phyloP scores from a whole-genome alignment of 2,329 filamentous ascomycete species.

The Xylariaceae sp. region DNA sequence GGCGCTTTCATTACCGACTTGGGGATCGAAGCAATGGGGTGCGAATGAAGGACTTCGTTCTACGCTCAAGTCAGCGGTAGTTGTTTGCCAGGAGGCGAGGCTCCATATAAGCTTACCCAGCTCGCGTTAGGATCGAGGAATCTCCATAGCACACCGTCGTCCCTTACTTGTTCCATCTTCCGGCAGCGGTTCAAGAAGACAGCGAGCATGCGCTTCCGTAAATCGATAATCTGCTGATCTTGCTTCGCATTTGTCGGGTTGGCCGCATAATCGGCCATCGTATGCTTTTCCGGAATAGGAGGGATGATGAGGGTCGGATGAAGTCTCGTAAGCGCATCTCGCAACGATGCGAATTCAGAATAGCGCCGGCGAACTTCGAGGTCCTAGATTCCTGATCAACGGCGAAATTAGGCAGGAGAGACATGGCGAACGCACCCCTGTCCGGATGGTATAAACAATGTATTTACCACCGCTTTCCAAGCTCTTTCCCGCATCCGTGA shows the following conservation, averaged over 20 bases:
- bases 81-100: constrained; percentile 19
- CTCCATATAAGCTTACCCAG: constrained; percentile 60
- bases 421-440: constrained; percentile 56
- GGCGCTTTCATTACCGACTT: constrained; percentile 93
- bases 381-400: constrained; percentile 50
- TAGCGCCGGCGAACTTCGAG: constrained; percentile 91
- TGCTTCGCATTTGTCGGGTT: constrained; percentile 98
- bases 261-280: constrained; percentile 96
- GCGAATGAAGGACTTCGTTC: constrained; percentile 92
- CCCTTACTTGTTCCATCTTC: constrained; percentile 82
- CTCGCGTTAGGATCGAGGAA: constrained; percentile 97
- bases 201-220: constrained; percentile 92
- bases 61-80: no score
- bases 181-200: constrained; percentile 93
- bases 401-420: not conserved
- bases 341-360: constrained; percentile 89
- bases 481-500: constrained; percentile 94
- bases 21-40: constrained; percentile 82
- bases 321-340: constrained; percentile 79
- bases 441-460: constrained; percentile 95
- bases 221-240: constrained; percentile 91
- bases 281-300: constrained; percentile 97
- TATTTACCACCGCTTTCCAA: constrained; percentile 83
- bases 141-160: constrained; percentile 95
- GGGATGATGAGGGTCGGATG: constrained; percentile 95